These are phyloP conservation scores for Cyamopsis tetragonoloba DNA, from an alignment of 306 rosid genomes.

Conservation along the genomic window DNA sequence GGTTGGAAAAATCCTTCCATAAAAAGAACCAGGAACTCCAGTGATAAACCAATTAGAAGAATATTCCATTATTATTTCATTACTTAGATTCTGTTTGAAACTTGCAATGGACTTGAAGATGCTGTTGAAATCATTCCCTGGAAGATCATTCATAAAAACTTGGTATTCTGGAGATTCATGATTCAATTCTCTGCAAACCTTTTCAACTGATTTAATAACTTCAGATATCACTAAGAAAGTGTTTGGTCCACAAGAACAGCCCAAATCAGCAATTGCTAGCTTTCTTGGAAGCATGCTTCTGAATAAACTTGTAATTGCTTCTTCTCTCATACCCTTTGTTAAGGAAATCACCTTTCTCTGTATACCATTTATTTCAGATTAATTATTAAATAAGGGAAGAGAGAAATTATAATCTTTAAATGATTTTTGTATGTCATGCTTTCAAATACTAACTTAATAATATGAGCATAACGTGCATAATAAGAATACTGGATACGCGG, in stretches of 20 bases:
- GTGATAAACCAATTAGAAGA: slow-evolving; percentile 39
- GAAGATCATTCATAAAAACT: slow-evolving; percentile 48
- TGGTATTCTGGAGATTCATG: slow-evolving; percentile 38
- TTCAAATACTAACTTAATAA: too few relatives aligned
- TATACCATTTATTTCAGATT: not conserved
- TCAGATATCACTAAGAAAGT: slow-evolving; percentile 35
- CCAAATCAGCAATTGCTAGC: slow-evolving; percentile 48
- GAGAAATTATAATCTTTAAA: too few relatives aligned
- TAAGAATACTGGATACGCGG: too few relatives aligned
- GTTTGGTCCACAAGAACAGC: slow-evolving; percentile 63
- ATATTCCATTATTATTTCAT: slow-evolving; percentile 6
- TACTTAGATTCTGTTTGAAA: slow-evolving; percentile 22
- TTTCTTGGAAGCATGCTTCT: not conserved
- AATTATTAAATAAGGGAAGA: too few relatives aligned
- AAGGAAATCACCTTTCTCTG: slow-evolving; percentile 42
- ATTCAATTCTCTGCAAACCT: slow-evolving; percentile 20
- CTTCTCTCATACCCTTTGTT: slow-evolving; percentile 41
- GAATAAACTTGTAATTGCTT: slow-evolving; percentile 33
- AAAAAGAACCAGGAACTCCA: slow-evolving; percentile 60
- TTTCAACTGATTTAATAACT: slow-evolving; percentile 31
- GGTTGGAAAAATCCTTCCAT: slow-evolving; percentile 45
- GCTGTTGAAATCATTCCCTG: slow-evolving; percentile 47
- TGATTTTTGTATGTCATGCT: too few relatives aligned
- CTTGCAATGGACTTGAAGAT: slow-evolving; percentile 40
- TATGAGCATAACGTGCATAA: too few relatives aligned